phyloP scores from a whole-genome alignment of 306 rosid species.

The Rosa multiflora region DNA sequence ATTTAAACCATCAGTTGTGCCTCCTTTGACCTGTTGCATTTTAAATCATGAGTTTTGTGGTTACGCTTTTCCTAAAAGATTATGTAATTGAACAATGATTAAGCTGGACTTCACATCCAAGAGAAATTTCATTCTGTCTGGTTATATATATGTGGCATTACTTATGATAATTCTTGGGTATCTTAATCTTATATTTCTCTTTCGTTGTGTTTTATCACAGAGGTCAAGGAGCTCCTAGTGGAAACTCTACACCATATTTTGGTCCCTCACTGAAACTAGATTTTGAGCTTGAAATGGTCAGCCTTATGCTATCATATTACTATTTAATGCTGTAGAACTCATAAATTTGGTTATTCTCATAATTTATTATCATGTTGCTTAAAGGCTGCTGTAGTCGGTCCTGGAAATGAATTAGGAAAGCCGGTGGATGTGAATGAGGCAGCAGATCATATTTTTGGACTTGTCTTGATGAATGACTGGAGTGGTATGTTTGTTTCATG shows the following conservation, averaged over 20 bases:
- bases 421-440: conserved; percentile 81
- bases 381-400: conserved; percentile 94
- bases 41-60: background rate
- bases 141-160: background rate
- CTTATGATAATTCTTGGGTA: conserved; percentile 7
- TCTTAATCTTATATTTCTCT: conserved; percentile 15
- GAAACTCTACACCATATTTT: conserved; percentile 60
- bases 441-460: conserved; percentile 85
- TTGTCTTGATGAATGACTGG: conserved; percentile 90
- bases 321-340: conserved; percentile 4
- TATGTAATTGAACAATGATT: conserved; percentile 8
- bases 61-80: background rate
- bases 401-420: conserved; percentile 92
- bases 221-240: conserved; percentile 84
- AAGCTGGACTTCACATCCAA: background rate
- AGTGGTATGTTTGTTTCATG: conserved; percentile 59
- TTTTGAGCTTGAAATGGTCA: conserved; percentile 93
- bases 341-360: background rate
- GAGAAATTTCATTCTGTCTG: background rate
- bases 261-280: conserved; percentile 85
- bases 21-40: background rate
- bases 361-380: conserved; percentile 18
- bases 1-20: background rate
- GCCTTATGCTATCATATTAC: conserved; percentile 5
- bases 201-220: conserved; percentile 38